Evolutionary conservation across 2,329 filamentous ascomycete genomes (phyloP), one percentile per base, ranked within the genome.

Genomic region (Coniochaeta sp.): DNA sequence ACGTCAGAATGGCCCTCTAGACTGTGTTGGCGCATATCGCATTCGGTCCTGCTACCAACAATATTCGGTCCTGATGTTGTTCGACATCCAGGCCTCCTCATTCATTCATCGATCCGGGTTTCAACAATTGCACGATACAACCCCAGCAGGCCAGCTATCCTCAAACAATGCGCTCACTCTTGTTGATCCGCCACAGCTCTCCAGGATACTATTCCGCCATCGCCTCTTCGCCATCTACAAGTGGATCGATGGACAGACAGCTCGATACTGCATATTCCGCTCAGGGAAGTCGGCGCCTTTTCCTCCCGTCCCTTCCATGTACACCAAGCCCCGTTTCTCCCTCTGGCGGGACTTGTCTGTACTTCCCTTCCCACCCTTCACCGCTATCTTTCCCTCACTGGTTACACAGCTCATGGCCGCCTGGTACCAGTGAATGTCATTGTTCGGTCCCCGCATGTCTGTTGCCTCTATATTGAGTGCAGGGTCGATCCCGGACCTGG

Each of bases 31-130:
- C 38, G 20, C 20, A 14, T 42, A 13, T 42, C 20, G 38, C 38
- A 42, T 26, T 42, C 38, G 38, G 20, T 42, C 38, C 38, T 42
- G 38, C n/a, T 42, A n/a, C n/a, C n/a, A n/a, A n/a, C n/a, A n/a
- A n/a, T n/a, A n/a, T n/a, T n/a, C n/a, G 18, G 38, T n/a, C n/a
- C n/a, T n/a, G n/a, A n/a, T n/a, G n/a, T n/a, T n/a, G n/a, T n/a
- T n/a, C n/a, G n/a, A n/a, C n/a, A 24, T 14, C 22, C n/a, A n/a
- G n/a, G n/a, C n/a, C n/a, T n/a, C 14, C 38, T 26, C 38, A 22
- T n/a, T n/a, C n/a, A n/a, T n/a, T n/a, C n/a, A n/a, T n/a, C n/a
- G n/a, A n/a, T n/a, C n/a, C 5, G 33, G 33, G 14, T 12, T 38
- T 22, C 18, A 9, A 20, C 16, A 16, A 22, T 20, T 4, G 13